phyloP scores from a whole-genome alignment of 352 stramenopile genomes.

The Globisporangium barbulae region DNA sequence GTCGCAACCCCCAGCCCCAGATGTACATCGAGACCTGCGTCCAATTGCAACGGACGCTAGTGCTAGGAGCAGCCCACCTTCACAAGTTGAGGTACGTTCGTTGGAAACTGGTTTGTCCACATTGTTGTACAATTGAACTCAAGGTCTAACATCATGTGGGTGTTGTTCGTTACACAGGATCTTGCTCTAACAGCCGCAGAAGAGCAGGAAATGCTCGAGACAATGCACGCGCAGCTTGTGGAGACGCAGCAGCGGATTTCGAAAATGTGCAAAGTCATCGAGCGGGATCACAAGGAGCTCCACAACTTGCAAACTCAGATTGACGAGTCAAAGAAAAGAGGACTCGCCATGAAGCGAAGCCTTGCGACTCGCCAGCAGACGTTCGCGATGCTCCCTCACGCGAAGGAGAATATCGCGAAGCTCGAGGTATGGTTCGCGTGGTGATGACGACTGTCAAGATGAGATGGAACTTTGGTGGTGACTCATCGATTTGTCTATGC shows the following conservation, averaged over 20 bases:
- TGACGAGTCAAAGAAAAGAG: constrained; percentile 27
- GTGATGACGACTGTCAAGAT: neutral
- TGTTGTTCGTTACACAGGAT: neutral
- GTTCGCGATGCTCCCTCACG: constrained; percentile 61
- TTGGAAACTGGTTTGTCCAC: neutral
- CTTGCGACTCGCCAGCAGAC: constrained; percentile 51
- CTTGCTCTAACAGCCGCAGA: constrained; percentile 5
- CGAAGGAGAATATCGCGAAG: constrained; percentile 62
- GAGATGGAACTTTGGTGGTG: neutral
- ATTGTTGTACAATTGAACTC: neutral
- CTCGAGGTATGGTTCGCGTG: constrained; percentile 33
- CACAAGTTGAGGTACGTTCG: neutral
- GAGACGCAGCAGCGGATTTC: constrained; percentile 34
- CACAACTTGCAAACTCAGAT: constrained; percentile 29
- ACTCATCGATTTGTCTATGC: neutral
- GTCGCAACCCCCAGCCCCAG: neutral
- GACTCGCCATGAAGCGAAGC: constrained; percentile 40
- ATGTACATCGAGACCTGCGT: neutral
- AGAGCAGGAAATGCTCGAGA: constrained; percentile 25
- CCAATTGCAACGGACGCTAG: neutral
- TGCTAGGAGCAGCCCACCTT: neutral
- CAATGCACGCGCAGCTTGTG: constrained; percentile 29
- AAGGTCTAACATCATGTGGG: neutral
- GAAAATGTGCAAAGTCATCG: constrained; percentile 40
- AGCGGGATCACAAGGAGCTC: constrained; percentile 28